Base-by-base conservation (phyloP, 1,284 basidiomycete species). In the Phlebopus sp. region DNA sequence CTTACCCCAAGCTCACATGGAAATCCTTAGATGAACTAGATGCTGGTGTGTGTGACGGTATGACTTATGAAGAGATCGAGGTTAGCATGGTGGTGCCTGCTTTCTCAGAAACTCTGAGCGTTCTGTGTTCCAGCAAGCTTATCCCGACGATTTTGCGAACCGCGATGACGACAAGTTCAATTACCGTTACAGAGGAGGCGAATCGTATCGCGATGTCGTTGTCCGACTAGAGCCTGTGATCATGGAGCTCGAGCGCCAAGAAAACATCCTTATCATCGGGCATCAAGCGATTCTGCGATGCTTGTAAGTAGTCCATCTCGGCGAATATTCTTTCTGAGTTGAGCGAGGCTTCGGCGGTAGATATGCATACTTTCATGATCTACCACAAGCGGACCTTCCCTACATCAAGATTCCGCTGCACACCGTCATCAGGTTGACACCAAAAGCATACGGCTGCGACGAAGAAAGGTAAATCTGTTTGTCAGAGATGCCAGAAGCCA, bases 81-180 rank as follows among this genome's bases (percentile, higher is more conserved):
- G 92, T 90, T 46, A 42, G 70, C 61, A 32, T 21, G 39, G 29
- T 23, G 39, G 13, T 25, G 21, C 11, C 25, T 37, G 8, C 1
- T 8, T 34, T 7, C 3, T 17, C 10, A 36, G 7, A 15, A 14
- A 42, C 34, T 17, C 2, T 13, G 19, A 15, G 35, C 54, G 2
- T 59, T 36, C 36, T 19, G 21, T 46, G 25, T 18, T 21, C 42
- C 43, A 95, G 89, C 81, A 86, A 75, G 85, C 85, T 43, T 99
- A 98, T 64, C 97, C 97, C 0, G 97, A 99, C 56, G 97, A 99
- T 69, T 98, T 96, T 65, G 95, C 93, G n/a, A 93, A 92, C 62
- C 84, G 97, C 21, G 97, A 99, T 63, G 94, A 99, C 47, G 97
- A 99, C 75, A 99, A 99, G 70, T 99, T 97, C 72, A 99, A 99